A percentile compares a stretch with the other conserved stretches of the same genome.
Evolutionary conservation across 371 early-diverging fungal genomes (phyloP).

Genomic region (Parasitella parasitica): DNA sequence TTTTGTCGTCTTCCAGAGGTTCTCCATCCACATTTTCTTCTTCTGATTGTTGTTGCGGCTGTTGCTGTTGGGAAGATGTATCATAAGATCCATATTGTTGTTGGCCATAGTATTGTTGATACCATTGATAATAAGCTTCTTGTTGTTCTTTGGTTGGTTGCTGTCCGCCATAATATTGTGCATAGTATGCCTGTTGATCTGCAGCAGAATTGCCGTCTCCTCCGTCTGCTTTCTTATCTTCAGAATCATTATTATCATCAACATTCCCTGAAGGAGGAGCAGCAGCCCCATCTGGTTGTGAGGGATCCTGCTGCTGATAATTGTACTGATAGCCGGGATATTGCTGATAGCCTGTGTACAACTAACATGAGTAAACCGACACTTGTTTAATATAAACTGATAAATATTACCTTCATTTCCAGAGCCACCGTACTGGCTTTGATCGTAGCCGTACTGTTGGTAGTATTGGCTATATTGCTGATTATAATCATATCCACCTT

Average conservation of each 20-base stretch:
- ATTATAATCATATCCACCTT: constrained; percentile 22
- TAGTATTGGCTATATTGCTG: constrained; percentile 49
- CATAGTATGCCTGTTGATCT: constrained; percentile 27
- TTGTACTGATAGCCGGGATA: constrained; percentile 35
- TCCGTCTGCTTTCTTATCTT: neutral
- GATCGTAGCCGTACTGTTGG: constrained; percentile 41
- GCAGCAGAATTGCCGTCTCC: constrained; percentile 2
- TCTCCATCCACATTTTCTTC: constrained; percentile 9
- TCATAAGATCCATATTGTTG: constrained; percentile 2
- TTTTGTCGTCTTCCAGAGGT: constrained; percentile 1
- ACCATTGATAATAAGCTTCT: constrained; percentile 48
- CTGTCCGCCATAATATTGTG: constrained; percentile 35
- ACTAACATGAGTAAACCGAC: neutral
- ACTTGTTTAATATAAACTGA: neutral
- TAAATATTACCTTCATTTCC: neutral
- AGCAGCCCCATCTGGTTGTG: neutral
- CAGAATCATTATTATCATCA: constrained; percentile 4
- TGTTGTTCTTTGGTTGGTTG: constrained; percentile 34
- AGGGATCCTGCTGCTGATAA: constrained; percentile 13
- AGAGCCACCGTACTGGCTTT: constrained; percentile 9
- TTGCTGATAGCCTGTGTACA: constrained; percentile 17
- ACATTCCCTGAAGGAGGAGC: neutral
- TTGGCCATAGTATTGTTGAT: constrained; percentile 48
- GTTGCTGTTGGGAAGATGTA: constrained; percentile 1
- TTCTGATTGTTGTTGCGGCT: constrained; percentile 1